A percentile compares a stretch with the other conserved stretches of the same genome.
Evolutionary conservation across 176 grass and related monocot genomes (phyloP).

Genomic region (Aegilops longissima): DNA sequence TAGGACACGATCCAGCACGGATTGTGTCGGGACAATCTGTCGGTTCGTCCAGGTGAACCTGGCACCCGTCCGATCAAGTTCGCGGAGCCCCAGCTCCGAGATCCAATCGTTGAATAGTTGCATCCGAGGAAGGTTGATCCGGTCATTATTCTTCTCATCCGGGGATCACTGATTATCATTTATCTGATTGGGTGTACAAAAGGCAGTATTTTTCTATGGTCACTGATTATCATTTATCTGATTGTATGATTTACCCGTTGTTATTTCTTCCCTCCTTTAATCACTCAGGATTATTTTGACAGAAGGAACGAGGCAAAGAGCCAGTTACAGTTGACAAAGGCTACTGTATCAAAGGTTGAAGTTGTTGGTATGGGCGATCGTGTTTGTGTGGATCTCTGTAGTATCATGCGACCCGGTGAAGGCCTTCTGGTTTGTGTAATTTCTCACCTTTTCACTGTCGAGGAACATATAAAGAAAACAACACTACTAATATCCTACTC

Average conservation of each 20-base stretch:
- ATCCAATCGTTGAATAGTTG: no score
- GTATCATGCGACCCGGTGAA: conserved; percentile 86
- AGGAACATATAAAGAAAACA: background rate
- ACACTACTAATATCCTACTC: background rate
- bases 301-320: conserved; percentile 74
- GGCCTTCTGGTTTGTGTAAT: conserved; percentile 86
- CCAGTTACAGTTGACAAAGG: conserved; percentile 66
- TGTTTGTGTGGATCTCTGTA: conserved; percentile 98
- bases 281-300: conserved; percentile 89
- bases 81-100: no score
- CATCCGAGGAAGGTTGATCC: no score
- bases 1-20: no score
- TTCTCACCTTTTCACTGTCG: conserved; percentile 23
- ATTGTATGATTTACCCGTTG: conserved; percentile 15
- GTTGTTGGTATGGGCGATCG: conserved; percentile 91
- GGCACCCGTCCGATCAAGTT: no score
- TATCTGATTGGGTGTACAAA: background rate
- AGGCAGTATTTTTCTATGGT: background rate
- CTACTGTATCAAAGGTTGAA: conserved; percentile 68
- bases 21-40: no score
- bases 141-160: no score
- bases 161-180: no score
- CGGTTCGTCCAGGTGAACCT: no score
- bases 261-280: conserved; percentile 37
- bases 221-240: background rate